These are phyloP conservation scores for Zalerion maritima DNA, from an alignment of 495 filamentous ascomycete species.

Conservation along the genomic window DNA sequence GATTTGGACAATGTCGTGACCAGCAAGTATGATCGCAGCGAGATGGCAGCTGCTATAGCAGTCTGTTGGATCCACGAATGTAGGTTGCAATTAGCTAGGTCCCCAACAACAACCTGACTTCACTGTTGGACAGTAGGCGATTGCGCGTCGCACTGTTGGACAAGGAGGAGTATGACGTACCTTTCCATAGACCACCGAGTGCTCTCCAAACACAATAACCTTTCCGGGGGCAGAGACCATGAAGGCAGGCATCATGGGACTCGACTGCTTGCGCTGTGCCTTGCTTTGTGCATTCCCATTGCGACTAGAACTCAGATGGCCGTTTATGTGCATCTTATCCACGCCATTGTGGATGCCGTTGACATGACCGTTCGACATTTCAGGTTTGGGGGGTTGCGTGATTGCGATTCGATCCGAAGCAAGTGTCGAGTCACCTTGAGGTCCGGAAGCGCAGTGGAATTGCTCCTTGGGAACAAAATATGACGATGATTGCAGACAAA, in stretches of 20 bases:
- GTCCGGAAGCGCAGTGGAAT: too few relatives aligned
- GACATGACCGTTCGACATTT: too few relatives aligned
- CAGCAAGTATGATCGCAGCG: constrained; percentile 85
- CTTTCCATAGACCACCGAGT: constrained; percentile 93
- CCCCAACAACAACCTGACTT: neutral
- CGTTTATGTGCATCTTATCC: constrained; percentile 1
- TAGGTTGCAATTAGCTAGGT: constrained; percentile 4
- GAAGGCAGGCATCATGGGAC: constrained; percentile 64
- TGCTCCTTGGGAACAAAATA: too few relatives aligned
- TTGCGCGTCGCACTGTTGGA: constrained; percentile 3
- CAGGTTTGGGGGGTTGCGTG: too few relatives aligned
- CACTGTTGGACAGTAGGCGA: constrained; percentile 1
- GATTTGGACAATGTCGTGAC: constrained; percentile 84
- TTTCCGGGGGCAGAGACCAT: constrained; percentile 97
- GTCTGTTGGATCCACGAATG: constrained; percentile 29
- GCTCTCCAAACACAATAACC: constrained; percentile 93
- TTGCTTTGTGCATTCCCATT: constrained; percentile 14
- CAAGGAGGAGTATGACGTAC: constrained; percentile 20
- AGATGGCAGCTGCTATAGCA: constrained; percentile 87
- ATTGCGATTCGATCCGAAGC: too few relatives aligned
- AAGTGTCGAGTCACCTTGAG: too few relatives aligned
- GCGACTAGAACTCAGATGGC: constrained; percentile 11
- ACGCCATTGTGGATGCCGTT: too few relatives aligned
- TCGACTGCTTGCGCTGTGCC: constrained; percentile 36
- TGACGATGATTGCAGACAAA: too few relatives aligned